Evolutionary conservation across 2,329 filamentous ascomycete species (phyloP), one percentile per base, ranked within the genome.

Genomic region (Aureobasidium vineae): DNA sequence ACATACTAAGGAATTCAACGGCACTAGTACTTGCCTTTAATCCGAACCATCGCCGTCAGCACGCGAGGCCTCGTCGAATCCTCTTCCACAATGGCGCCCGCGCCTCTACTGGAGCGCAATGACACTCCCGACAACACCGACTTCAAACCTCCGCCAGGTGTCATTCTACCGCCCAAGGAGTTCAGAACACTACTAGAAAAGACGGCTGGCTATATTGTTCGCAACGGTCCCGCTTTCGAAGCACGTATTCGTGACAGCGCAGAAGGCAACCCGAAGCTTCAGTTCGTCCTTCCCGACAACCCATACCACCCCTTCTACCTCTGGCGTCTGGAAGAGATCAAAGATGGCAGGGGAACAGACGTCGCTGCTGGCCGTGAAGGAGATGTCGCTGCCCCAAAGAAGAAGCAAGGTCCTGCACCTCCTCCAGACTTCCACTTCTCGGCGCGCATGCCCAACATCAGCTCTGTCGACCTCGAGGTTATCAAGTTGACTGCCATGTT

Each of bases 371-470:
- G 92, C 63, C 86, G 90, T 71, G 84, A 84, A 50, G 88, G 85
- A 67, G 90, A 92, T 71, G 79, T 82, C 16, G 80, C 81, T 26
- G 81, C 81, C n/a, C 80, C 81, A 60, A 81, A 81, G 71, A 92
- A 90, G 75, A 69, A 91, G 50, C 86, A 90, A 77, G 94, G 93
- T 26, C 94, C 94, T 8, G 88, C 89, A 50, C 88, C 93, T 74
- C 95, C 95, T 19, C 86, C 90, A 66, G 90, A 93, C 73, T 98
- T 96, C 75, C 86, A 90, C 71, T 99, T 97, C 80, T 97, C 92
- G 66, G 93, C 95, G 72, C 90, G 93, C 76, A 97, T 98, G 91
- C 95, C 95, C 67, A 94, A 93, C 71, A 97, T 99, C 80, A 97
- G 90, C 79, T 92, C 96, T 70, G 91, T 96, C 78, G 95, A 99